phyloP scores from a whole-genome alignment of 2,329 filamentous ascomycete genomes.

The Trichoderma endophyticum region DNA sequence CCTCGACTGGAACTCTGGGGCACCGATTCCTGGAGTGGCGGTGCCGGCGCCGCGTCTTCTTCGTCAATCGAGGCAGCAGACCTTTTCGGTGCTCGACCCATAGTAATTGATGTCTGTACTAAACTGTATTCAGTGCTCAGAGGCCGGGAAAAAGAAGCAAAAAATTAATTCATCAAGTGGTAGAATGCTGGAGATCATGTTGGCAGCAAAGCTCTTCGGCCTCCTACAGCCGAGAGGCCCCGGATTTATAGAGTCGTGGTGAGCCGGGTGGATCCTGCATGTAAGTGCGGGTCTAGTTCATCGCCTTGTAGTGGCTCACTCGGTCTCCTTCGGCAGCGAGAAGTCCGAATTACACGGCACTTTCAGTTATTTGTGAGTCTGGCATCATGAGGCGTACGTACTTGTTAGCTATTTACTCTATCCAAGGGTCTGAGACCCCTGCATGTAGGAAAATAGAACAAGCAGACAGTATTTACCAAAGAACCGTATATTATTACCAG shows the following conservation, averaged over 20 bases:
- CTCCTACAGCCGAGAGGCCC: not conserved
- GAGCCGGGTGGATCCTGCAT: not conserved
- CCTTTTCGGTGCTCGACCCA: not conserved
- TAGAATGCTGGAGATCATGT: not conserved
- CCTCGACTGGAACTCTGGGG: not conserved
- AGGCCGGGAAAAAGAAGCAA: not conserved
- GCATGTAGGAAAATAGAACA: not conserved
- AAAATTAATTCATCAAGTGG: not conserved
- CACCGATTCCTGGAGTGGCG: not conserved
- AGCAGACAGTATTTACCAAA: not conserved
- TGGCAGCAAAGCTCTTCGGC: not conserved
- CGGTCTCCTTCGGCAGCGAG: not conserved
- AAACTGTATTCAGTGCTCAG: not conserved
- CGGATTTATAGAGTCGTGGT: not conserved
- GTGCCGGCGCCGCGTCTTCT: not conserved
- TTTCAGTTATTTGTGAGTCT: not conserved
- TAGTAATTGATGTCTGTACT: not conserved
- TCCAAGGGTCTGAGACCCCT: not conserved
- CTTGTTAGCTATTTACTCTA: not conserved
- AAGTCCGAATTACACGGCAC: not conserved
- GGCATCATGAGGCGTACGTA: not conserved
- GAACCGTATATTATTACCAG: not conserved
- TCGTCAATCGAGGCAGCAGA: not conserved
- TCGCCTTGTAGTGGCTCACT: not conserved
- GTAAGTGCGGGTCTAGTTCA: not conserved